A percentile compares a stretch with the other conserved stretches of the same genome.
These are phyloP conservation scores for Citrullus amarus DNA, from an alignment of 306 rosid genomes.

Conservation along the genomic window DNA sequence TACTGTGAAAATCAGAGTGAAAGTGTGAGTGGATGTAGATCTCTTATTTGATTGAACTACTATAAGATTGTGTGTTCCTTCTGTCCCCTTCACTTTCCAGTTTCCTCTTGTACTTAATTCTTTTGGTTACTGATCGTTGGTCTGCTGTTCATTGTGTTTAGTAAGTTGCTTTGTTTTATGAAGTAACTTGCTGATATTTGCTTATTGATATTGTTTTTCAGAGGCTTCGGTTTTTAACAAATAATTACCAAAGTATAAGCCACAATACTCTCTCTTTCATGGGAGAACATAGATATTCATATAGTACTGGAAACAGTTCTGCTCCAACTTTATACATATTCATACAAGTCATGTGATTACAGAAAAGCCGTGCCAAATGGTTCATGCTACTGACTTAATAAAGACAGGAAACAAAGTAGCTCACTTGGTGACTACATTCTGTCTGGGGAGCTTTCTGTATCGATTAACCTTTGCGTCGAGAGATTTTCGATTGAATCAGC, in stretches of 20 bases:
- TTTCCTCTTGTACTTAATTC: not conserved
- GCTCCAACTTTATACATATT: not conserved
- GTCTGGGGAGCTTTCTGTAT: constrained; percentile 16
- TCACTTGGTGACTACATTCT: not conserved
- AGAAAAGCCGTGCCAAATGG: not conserved
- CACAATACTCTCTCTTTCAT: not conserved
- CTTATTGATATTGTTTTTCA: too few species aligned
- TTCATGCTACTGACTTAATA: not conserved
- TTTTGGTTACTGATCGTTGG: not conserved
- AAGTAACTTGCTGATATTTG: not conserved
- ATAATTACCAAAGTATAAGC: not conserved
- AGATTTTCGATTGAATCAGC: constrained; percentile 84
- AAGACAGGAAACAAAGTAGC: not conserved
- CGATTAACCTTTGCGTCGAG: constrained; percentile 49
- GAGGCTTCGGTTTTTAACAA: not conserved
- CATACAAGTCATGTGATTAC: not conserved
- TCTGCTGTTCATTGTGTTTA: not conserved
- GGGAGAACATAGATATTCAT: not conserved
- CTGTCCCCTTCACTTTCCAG: too few species aligned
- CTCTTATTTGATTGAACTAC: not conserved
- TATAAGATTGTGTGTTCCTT: not conserved
- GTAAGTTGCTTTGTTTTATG: not conserved
- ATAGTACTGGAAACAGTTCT: not conserved
- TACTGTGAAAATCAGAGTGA: not conserved
- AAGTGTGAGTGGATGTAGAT: not conserved